Evolutionary conservation across 2,329 filamentous ascomycete species (phyloP), one percentile per base, ranked within the genome.

Genomic region (Alternaria arborescens): DNA sequence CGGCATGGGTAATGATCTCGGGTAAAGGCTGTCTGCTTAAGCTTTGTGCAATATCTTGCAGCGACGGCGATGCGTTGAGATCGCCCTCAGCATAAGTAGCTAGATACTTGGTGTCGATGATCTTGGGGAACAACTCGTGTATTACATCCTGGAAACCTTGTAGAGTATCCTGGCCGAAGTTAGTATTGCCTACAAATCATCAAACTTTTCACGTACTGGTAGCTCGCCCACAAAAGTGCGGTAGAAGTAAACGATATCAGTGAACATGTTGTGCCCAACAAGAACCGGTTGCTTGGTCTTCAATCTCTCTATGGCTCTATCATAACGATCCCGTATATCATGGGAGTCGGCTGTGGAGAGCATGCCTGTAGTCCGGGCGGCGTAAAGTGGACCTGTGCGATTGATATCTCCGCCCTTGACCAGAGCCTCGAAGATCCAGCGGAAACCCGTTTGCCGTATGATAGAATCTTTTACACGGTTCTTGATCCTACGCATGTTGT

Each of bases 181-280:
- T 16, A 46, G 20, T 3, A 18, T 5, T 14, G 20, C 0, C 14
- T 6, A 16, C 14, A 24, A 2, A 20, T 44, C 1, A 41, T 20
- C 6, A 10, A 40, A 16, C 16, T 20, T 8, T n/a, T 12, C 18
- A 26, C 55, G 3, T 56, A 63, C 61, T 0, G 88, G 89, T 2
- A 91, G 77, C 1, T 77, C 64, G 1, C 86, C 86, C 51, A 90
- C 80, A 72, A 91, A 91, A 1, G 83, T 84, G n/a, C 81, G 77
- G 72, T 89, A 88, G 36, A 91, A 76, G 68, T 90, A 90, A 36
- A 87, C 83, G 3, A 91, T 79, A 66, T 91, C 88, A 2, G 85
- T 83, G 64, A 91, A 86, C 60, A 87, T 81, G 67, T 91, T 91
- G 76, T 91, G 88, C 0, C 88, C 88, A 3, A 91, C 82, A 0